A percentile compares a stretch with the other conserved stretches of the same genome.
These are phyloP conservation scores for Corymbia citriodora DNA, from an alignment of 441 rosid genomes.

Conservation along the genomic window DNA sequence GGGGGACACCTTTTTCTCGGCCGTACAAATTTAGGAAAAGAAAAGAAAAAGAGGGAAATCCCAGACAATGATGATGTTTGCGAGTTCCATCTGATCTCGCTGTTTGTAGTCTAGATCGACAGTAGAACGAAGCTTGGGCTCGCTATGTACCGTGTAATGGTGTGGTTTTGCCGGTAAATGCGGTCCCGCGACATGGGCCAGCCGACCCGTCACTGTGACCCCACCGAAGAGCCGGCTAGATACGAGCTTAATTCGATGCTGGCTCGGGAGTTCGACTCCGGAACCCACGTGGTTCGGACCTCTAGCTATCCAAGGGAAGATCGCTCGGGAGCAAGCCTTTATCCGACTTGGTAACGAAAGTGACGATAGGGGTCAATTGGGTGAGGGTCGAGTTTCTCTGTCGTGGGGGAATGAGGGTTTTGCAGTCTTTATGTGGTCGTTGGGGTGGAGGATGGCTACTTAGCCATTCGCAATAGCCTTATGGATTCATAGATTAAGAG, in stretches of 20 bases:
- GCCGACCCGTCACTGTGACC: neutral
- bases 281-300: accelerated
- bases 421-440: neutral
- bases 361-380: neutral
- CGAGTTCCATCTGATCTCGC: neutral
- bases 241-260: neutral
- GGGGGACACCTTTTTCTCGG: neutral
- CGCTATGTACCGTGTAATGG: neutral
- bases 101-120: neutral
- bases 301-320: neutral
- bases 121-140: neutral
- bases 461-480: too few species aligned
- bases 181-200: too few species aligned
- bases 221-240: neutral
- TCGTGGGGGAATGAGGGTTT: accelerated
- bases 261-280: neutral
- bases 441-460: neutral
- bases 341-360: too few species aligned
- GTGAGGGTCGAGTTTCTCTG: too few species aligned
- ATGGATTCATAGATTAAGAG: accelerated
- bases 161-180: neutral
- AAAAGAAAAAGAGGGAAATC: neutral
- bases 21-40: neutral
- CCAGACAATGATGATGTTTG: neutral
- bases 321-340: neutral